These are phyloP conservation scores for Colletotrichum magnum DNA, from an alignment of 2,329 filamentous ascomycete species.

Conservation along the genomic window DNA sequence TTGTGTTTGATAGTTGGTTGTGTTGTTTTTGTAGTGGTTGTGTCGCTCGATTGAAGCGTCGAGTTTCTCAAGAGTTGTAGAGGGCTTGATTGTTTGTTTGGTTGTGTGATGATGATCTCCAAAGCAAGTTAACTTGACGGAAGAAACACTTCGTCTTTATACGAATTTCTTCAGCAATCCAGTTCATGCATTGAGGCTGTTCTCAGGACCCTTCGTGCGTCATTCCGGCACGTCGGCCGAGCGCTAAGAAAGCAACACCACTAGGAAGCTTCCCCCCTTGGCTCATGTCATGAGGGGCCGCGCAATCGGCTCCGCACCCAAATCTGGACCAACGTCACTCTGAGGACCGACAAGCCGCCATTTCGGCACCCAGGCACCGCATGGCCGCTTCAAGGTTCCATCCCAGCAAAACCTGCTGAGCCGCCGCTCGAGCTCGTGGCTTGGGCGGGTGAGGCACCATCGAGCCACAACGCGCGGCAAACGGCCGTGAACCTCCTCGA, in stretches of 20 bases:
- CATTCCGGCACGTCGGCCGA: constrained; percentile 29
- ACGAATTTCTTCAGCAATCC: neutral
- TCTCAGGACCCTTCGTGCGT: constrained; percentile 29
- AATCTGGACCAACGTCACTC: constrained; percentile 33
- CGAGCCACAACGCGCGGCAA: constrained; percentile 15
- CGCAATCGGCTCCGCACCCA: constrained; percentile 31
- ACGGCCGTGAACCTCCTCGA: neutral
- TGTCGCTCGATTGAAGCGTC: neutral
- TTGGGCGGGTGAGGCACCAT: neutral
- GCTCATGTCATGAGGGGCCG: constrained; percentile 36
- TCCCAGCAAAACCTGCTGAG: neutral
- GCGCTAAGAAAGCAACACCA: constrained; percentile 29
- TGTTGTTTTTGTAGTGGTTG: neutral
- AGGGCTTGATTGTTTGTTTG: neutral
- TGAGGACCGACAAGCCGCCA: constrained; percentile 22
- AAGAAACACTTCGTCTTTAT: constrained; percentile 5
- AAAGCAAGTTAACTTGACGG: neutral
- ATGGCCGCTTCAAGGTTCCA: neutral
- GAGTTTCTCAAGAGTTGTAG: neutral
- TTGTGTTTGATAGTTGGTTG: neutral
- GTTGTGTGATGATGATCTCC: rapidly evolving
- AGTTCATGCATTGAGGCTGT: constrained; percentile 10
- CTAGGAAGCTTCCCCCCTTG: constrained; percentile 17
- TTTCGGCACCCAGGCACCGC: neutral
- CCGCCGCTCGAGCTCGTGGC: constrained; percentile 14